Conservation (phyloP, 2,329 filamentous ascomycete species). For the Pyrenophora seminiperda region DNA sequence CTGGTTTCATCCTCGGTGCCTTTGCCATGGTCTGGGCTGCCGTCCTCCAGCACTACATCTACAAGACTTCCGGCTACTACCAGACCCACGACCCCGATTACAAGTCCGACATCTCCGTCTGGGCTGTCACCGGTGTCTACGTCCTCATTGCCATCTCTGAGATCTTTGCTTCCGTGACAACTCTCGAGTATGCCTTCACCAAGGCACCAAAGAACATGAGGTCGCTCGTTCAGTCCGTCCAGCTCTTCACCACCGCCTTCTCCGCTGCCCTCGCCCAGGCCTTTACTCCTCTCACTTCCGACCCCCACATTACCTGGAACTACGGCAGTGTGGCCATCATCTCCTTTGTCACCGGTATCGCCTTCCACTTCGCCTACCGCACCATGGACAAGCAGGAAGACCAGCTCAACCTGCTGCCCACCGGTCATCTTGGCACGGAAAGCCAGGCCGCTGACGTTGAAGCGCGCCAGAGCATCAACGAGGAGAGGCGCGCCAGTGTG, state of each 20-base stretch:
- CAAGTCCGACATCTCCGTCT: conserved; percentile 58
- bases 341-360: conserved; percentile 39
- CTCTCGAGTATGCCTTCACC: conserved; percentile 74
- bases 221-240: conserved; percentile 45
- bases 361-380: conserved; percentile 43
- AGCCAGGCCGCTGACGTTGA: conserved; percentile 40
- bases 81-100: conserved; percentile 49
- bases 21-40: conserved; percentile 65
- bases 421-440: conserved; percentile 41
- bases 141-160: conserved; percentile 63
- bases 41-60: conserved; percentile 64
- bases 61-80: conserved; percentile 57
- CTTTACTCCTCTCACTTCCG: conserved; percentile 33
- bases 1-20: conserved; percentile 69
- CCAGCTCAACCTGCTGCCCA: conserved; percentile 47
- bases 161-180: conserved; percentile 69
- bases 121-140: conserved; percentile 58
- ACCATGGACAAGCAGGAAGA: conserved; percentile 45
- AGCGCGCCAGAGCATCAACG: conserved; percentile 27
- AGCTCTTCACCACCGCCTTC: conserved; percentile 46
- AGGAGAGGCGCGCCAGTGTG: conserved; percentile 19
- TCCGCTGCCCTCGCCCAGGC: conserved; percentile 40
- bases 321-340: conserved; percentile 47
- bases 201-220: conserved; percentile 72
- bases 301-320: conserved; percentile 42